These are phyloP conservation scores for Tylopilus sp. DNA, from an alignment of 1,284 basidiomycete genomes.

Conservation along the genomic window DNA sequence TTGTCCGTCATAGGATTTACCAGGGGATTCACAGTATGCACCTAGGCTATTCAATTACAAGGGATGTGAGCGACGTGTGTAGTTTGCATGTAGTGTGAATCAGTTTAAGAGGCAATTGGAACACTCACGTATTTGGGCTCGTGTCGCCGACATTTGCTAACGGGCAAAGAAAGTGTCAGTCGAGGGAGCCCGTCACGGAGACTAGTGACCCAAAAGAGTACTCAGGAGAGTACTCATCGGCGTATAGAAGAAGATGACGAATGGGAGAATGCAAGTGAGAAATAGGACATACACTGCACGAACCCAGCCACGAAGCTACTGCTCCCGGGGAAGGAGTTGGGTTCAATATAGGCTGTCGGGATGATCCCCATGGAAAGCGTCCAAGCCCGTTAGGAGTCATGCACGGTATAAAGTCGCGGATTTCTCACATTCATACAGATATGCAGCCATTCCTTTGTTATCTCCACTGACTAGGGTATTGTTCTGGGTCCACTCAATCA, in stretches of 20 bases:
- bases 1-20: slow-evolving; percentile 60
- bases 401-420: background rate
- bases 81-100: background rate
- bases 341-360: slow-evolving; percentile 55
- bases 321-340: slow-evolving; percentile 62
- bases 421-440: slow-evolving; percentile 62
- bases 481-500: slow-evolving; percentile 45
- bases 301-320: slow-evolving; percentile 73
- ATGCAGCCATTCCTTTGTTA: slow-evolving; percentile 82
- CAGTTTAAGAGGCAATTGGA: background rate
- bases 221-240: background rate
- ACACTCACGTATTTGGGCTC: slow-evolving; percentile 67
- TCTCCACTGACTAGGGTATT: slow-evolving; percentile 74
- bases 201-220: background rate
- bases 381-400: background rate
- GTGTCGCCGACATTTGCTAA: slow-evolving; percentile 78
- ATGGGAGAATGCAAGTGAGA: slow-evolving; percentile 1
- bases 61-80: too few species aligned
- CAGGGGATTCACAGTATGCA: slow-evolving; percentile 74
- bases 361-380: background rate
- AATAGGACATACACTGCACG: slow-evolving; percentile 51
- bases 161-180: slow-evolving; percentile 7
- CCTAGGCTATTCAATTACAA: slow-evolving; percentile 46
- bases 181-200: background rate
- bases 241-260: background rate